Percentiles rank a stretch among this genome's conserved stretches.
Evolutionary conservation across 1,284 basidiomycete genomes (phyloP).

Genomic region (Cutaneotrichosporon mucoides): DNA sequence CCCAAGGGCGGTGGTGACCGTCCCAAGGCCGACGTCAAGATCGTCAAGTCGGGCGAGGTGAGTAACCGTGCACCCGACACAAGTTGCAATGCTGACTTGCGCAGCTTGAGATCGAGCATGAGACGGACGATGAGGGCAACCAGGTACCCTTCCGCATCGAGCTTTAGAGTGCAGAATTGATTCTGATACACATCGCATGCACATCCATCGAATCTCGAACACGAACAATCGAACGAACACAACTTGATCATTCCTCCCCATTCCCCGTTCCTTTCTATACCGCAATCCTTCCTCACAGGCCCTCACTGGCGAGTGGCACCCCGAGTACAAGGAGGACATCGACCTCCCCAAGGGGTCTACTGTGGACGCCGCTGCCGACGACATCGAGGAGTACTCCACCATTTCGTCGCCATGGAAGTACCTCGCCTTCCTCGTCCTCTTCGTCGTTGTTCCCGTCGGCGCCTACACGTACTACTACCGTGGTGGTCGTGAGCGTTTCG

Average conservation of each 20-base stretch:
- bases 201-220: conserved; percentile 4
- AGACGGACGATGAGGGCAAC: conserved; percentile 63
- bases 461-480: conserved; percentile 57
- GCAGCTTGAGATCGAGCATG: conserved; percentile 63
- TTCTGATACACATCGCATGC: conserved; percentile 19
- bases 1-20: conserved; percentile 67
- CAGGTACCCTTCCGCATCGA: conserved; percentile 89
- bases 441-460: conserved; percentile 54
- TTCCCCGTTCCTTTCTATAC: neutral
- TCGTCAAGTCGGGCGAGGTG: conserved; percentile 79
- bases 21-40: conserved; percentile 66
- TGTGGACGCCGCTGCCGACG: conserved; percentile 10
- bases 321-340: conserved; percentile 12
- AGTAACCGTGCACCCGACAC: too few species aligned
- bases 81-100: too few species aligned
- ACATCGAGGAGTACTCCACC: conserved; percentile 26
- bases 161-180: conserved; percentile 56
- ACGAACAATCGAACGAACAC: neutral
- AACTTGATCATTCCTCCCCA: neutral
- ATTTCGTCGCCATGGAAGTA: conserved; percentile 50
- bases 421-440: conserved; percentile 52
- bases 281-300: neutral
- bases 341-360: neutral
- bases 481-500: conserved; percentile 32
- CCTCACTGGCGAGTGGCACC: neutral